Evolutionary conservation across 2,329 filamentous ascomycete species (phyloP).

Genomic region (Stachybotrys chlorohalonatus): DNA sequence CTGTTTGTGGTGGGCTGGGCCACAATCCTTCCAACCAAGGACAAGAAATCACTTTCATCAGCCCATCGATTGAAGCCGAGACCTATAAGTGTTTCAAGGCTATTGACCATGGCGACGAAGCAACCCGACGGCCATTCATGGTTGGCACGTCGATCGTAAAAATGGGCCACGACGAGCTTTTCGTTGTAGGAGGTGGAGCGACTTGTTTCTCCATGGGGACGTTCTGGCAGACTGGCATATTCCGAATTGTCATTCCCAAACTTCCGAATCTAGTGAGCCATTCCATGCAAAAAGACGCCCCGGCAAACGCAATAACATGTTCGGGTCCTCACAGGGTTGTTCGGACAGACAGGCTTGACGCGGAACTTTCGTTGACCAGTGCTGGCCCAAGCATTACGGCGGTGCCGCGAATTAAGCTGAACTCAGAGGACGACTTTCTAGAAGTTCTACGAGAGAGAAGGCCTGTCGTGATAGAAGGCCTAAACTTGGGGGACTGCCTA

Average conservation of each 20-base stretch:
- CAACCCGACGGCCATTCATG: conserved; percentile 47
- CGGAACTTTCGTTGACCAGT: neutral
- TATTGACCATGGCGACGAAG: conserved; percentile 1
- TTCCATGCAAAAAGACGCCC: neutral
- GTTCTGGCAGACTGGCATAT: conserved; percentile 64
- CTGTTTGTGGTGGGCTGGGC: conserved; percentile 25
- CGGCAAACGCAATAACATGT: neutral
- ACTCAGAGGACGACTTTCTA: conserved; percentile 48
- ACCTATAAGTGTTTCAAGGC: conserved; percentile 3
- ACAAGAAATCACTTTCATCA: conserved; percentile 14
- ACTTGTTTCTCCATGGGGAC: conserved; percentile 89
- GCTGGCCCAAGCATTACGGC: conserved; percentile 11
- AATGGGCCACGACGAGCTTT: conserved; percentile 37
- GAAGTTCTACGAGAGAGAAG: conserved; percentile 45
- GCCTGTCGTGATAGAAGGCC: conserved; percentile 51
- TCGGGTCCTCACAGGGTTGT: neutral
- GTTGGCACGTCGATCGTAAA: conserved; percentile 54
- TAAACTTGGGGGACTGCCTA: conserved; percentile 60
- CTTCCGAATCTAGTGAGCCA: neutral
- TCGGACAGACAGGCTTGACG: neutral
- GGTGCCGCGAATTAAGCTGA: conserved; percentile 44
- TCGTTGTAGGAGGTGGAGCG: conserved; percentile 70
- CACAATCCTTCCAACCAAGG: conserved; percentile 15
- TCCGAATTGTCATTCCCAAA: conserved; percentile 21
- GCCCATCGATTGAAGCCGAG: conserved; percentile 23